phyloP scores from a whole-genome alignment of 257 asterid genomes.

The Catharanthus roseus region DNA sequence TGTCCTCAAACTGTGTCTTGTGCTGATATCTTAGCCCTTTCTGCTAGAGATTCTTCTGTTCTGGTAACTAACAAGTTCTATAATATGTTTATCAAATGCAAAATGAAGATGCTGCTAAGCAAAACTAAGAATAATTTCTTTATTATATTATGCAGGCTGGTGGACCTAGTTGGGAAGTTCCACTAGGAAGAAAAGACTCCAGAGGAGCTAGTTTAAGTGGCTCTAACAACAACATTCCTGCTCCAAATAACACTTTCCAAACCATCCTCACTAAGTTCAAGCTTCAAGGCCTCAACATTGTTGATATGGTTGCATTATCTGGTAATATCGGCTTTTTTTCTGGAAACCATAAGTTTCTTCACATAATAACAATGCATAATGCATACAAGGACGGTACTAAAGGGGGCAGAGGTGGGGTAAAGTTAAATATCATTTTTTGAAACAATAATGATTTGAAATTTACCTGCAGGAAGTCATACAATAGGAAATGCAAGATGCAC shows the following conservation, averaged over 20 bases:
- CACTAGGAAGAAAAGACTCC: slow-evolving; percentile 84
- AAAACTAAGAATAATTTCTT: slow-evolving; percentile 3
- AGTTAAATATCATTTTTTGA: too few relatives aligned
- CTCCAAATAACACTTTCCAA: slow-evolving; percentile 85
- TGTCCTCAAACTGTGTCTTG: slow-evolving; percentile 90
- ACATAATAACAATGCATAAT: neutral
- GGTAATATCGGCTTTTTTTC: slow-evolving; percentile 29
- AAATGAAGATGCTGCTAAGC: neutral
- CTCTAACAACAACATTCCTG: slow-evolving; percentile 83
- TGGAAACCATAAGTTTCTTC: neutral
- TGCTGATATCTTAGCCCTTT: slow-evolving; percentile 76
- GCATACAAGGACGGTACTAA: too few relatives aligned
- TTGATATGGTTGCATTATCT: slow-evolving; percentile 81
- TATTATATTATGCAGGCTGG: slow-evolving; percentile 52
- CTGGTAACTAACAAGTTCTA: slow-evolving; percentile 38
- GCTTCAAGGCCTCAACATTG: slow-evolving; percentile 60
- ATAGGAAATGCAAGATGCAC: slow-evolving; percentile 75
- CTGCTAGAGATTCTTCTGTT: slow-evolving; percentile 82
- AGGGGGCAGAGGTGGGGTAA: neutral
- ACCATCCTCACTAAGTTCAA: slow-evolving; percentile 82
- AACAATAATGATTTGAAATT: neutral
- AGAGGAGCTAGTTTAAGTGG: slow-evolving; percentile 83
- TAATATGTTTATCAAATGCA: neutral
- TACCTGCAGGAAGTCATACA: slow-evolving; percentile 74
- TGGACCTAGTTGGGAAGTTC: slow-evolving; percentile 88